Percentiles rank a stretch among this genome's conserved stretches.
phyloP scores from a whole-genome alignment of 306 rosid species.

The Pyrus pyrifolia region DNA sequence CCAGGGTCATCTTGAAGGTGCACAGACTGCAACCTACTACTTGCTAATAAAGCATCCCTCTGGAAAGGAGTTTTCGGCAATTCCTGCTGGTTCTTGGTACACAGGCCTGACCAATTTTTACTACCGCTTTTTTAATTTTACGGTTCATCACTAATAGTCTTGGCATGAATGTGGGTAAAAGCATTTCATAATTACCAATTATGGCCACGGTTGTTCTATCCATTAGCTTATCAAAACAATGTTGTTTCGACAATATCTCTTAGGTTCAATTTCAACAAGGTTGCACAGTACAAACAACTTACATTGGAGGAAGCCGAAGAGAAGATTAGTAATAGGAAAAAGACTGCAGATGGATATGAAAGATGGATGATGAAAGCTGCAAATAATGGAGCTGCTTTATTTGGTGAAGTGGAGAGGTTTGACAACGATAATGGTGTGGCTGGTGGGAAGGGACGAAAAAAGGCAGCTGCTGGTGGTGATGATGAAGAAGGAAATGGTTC shows the following conservation, averaged over 20 bases:
- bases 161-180: background rate
- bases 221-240: constrained; percentile 1
- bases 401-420: constrained; percentile 66
- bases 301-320: constrained; percentile 98
- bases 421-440: constrained; percentile 59
- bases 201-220: background rate
- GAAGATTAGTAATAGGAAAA: constrained; percentile 89
- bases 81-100: constrained; percentile 99
- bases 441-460: constrained; percentile 59
- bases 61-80: constrained; percentile 83
- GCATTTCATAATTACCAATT: background rate
- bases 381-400: constrained; percentile 74
- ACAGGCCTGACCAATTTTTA: constrained; percentile 15
- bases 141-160: background rate
- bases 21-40: constrained; percentile 90
- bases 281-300: constrained; percentile 88
- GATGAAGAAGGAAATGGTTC: constrained; percentile 74
- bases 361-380: constrained; percentile 99
- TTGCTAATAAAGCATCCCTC: constrained; percentile 56
- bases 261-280: constrained; percentile 96
- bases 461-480: constrained; percentile 29
- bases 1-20: constrained; percentile 92
- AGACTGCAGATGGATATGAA: constrained; percentile 97
- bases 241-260: background rate
- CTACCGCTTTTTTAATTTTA: background rate